phyloP scores from a whole-genome alignment of 1,284 basidiomycete species.

The Sphaerobolus stellatus region DNA sequence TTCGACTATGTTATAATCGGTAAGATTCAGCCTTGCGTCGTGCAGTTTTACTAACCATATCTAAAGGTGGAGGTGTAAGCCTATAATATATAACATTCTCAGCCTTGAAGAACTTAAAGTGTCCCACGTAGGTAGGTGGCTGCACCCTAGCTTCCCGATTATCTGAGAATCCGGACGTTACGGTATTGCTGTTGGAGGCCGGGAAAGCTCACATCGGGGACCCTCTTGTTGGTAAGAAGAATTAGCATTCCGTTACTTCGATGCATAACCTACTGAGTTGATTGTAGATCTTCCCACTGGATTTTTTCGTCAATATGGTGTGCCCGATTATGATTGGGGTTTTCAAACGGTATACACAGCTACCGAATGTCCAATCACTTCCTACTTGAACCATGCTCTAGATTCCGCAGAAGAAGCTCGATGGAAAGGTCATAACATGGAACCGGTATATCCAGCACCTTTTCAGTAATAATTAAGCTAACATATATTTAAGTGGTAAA shows the following conservation, averaged over 20 bases:
- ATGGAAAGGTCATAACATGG: background rate
- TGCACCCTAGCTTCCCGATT: background rate
- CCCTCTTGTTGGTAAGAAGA: background rate
- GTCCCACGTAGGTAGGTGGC: background rate
- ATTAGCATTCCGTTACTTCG: background rate
- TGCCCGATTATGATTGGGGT: background rate
- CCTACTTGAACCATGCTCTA: background rate
- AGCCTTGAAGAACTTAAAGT: background rate
- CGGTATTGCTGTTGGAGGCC: background rate
- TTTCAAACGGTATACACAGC: background rate
- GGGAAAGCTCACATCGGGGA: background rate
- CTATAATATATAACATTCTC: background rate
- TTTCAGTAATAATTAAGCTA: background rate
- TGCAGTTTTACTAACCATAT: background rate
- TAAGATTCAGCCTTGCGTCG: background rate
- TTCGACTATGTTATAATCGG: background rate
- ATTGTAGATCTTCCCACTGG: background rate
- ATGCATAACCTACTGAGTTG: background rate
- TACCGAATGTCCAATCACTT: background rate
- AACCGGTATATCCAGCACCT: background rate
- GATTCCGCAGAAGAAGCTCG: background rate
- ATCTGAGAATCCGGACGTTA: background rate
- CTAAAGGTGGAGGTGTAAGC: background rate
- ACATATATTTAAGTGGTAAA: background rate
- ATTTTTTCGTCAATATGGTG: background rate